Base-by-base conservation (phyloP, 2,329 filamentous ascomycete genomes). In the Colletotrichum musae region DNA sequence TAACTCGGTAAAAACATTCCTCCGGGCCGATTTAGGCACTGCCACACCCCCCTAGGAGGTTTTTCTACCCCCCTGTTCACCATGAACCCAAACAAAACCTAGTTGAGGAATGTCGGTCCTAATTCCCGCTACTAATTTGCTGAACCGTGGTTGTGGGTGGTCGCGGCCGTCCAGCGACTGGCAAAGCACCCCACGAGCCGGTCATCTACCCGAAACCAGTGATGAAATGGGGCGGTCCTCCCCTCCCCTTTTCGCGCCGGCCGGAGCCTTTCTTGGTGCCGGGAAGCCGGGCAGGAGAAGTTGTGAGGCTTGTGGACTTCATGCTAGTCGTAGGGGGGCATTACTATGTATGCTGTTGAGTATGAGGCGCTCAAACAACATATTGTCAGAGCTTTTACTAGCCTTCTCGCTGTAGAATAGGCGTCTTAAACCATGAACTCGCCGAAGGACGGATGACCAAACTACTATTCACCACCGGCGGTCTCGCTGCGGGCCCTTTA, bases 71-170 rank as follows among this genome's bases (percentile, higher is more conserved):
- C n/a, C n/a, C n/a, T n/a, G n/a, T n/a, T n/a, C n/a, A n/a, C n/a
- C n/a, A n/a, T n/a, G n/a, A n/a, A n/a, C n/a, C n/a, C n/a, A 36
- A 65, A 68, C 48, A 24, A 54, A 58, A 59, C 53, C 53, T 54
- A 16, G 47, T 32, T 16, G 39, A 59, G 61, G 50, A 45, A 50
- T 24, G 5, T 54, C 32, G 39, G 59, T 53, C 26, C 41, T 26
- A 47, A 58, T n/a, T 36, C 39, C 39, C 53, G 36, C 24, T 13
- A 26, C 39, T 47, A 57, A 41, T 52, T 47, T 47, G n/a, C 58
- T 43, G 39, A 39, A 36, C 24, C 52, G 10, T 28, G 21, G 45
- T 15, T 15, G 36, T 41, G 21, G 41, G 48, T 39, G 48, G 36
- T 43, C 21, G 39, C 26, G 13, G 13, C 28, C 21, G 24, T 26